Evolutionary conservation across 148 eudicot species (phyloP).

Genomic region (Cornus controversa): DNA sequence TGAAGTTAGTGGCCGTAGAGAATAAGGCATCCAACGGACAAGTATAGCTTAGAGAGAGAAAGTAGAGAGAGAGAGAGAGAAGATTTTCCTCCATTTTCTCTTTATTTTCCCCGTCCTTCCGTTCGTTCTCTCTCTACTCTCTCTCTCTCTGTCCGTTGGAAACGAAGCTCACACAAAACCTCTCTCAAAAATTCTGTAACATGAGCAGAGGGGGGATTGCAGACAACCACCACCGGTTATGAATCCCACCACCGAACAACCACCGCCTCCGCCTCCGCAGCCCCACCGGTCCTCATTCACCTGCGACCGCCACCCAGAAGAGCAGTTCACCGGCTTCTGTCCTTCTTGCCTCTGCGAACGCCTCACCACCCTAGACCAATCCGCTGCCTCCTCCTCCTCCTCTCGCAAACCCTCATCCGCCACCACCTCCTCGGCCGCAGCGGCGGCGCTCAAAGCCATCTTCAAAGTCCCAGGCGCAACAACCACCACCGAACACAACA

Average conservation of each 20-base stretch:
- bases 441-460: conserved; percentile 45
- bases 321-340: conserved; percentile 84
- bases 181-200: conserved; percentile 17
- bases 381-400: conserved; percentile 41
- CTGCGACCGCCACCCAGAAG: conserved; percentile 82
- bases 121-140: conserved; percentile 11
- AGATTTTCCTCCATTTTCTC: neutral
- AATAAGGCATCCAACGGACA: conserved; percentile 35
- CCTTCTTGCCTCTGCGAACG: conserved; percentile 91
- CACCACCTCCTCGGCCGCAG: conserved; percentile 31
- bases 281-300: conserved; percentile 74
- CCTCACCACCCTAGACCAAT: conserved; percentile 58
- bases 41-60: conserved; percentile 15
- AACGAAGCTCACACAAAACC: neutral
- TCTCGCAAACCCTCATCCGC: conserved; percentile 49
- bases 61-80: conserved; percentile 10
- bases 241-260: conserved; percentile 63
- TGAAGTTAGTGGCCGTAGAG: conserved; percentile 11
- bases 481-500: neutral
- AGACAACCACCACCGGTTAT: conserved; percentile 34
- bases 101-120: neutral
- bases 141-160: conserved; percentile 19
- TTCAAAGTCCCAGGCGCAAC: conserved; percentile 29
- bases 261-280: conserved; percentile 51
- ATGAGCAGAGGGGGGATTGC: conserved; percentile 18